Conservation (phyloP, 2,329 filamentous ascomycete genomes). For the Colletotrichum horii region DNA sequence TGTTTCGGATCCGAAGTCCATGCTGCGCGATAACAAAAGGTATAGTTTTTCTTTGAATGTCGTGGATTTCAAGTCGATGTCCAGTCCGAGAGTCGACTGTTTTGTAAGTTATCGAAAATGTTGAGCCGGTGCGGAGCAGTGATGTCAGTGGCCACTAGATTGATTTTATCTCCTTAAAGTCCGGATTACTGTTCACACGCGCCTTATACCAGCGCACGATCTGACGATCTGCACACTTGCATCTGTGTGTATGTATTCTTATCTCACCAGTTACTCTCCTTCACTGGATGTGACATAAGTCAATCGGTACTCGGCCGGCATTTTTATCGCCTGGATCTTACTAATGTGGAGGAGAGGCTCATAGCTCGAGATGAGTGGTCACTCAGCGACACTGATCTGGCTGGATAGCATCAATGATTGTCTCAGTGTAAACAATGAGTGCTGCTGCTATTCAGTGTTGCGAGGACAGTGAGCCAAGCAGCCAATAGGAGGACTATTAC, state of each 20-base stretch:
- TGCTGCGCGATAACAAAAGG: background rate
- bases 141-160: background rate
- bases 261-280: background rate
- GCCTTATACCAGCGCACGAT: background rate
- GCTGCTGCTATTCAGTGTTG: background rate
- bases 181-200: background rate
- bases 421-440: background rate
- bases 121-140: background rate
- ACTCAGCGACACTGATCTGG: background rate
- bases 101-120: background rate
- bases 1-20: slow-evolving; percentile 22
- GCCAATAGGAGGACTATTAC: background rate
- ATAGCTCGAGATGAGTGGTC: background rate
- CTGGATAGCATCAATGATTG: background rate
- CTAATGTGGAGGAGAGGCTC: background rate
- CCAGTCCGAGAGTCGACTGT: background rate
- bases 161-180: background rate
- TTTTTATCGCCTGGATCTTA: background rate
- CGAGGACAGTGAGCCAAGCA: background rate
- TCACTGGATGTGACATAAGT: background rate
- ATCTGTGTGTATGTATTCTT: background rate
- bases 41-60: background rate
- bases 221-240: background rate
- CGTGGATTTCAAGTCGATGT: background rate
- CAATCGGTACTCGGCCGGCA: background rate